Evolutionary conservation across 2,329 filamentous ascomycete species (phyloP).

Genomic region (Monilinia aucupariae): DNA sequence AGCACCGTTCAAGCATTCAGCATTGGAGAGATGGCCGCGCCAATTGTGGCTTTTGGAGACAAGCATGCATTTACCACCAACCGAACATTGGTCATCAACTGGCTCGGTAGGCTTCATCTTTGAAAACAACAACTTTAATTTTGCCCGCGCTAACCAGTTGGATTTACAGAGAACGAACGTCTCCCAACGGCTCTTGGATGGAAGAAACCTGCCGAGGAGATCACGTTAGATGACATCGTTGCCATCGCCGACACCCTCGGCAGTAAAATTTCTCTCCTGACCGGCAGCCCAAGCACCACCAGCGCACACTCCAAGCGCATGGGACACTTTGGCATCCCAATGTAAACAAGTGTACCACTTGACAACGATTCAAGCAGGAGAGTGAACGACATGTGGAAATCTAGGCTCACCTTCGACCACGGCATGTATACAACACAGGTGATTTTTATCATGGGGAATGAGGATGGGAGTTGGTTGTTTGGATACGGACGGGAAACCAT

Average conservation of each 20-base stretch:
- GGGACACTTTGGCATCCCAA: no score
- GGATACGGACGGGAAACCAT: no score
- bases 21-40: conserved; percentile 2
- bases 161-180: conserved; percentile 1
- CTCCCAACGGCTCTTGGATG: conserved; percentile 1
- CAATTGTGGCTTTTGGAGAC: conserved; percentile 4
- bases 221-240: background rate
- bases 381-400: no score
- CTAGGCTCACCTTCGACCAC: no score
- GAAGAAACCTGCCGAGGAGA: background rate
- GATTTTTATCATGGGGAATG: no score
- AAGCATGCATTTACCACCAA: background rate
- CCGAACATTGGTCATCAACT: background rate
- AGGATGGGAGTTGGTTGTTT: no score
- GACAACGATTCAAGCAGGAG: no score
- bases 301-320: no score
- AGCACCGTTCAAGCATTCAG: background rate
- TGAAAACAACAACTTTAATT: rapidly evolving
- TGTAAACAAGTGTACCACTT: no score
- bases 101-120: background rate
- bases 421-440: no score
- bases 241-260: background rate
- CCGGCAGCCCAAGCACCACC: no score
- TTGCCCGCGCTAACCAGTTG: background rate
- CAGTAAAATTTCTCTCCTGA: background rate